Base-by-base conservation (phyloP, 768 basidiomycete genomes). In the Russula virescens region DNA sequence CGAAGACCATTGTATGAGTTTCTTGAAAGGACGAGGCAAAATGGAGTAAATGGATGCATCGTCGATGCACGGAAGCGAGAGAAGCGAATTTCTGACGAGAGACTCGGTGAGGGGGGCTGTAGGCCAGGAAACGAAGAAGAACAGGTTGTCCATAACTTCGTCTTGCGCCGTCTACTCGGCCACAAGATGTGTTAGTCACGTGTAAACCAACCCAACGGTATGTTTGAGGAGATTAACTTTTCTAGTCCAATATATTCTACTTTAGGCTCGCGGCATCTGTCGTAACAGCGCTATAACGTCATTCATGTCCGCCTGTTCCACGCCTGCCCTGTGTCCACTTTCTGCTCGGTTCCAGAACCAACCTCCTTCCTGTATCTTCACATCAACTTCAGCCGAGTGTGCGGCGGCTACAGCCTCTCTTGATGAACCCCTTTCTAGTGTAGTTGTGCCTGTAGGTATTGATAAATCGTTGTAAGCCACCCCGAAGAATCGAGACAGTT, bases 1-100 rank as follows among this genome's bases (percentile, higher is more conserved):
- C 26, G 89, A 84, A 21, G 90, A 86, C 93, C 93, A 93, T 68
- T 92, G 88, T 2, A 92, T 68, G 14, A 87, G 73, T 19, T 66
- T 66, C 2, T 56, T 53, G 64, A 67, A 61, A 43, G 50, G 25
- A 69, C 70, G 40, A 71, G 69, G 35, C 70, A 68, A 31, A 68
- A 67, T 45, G 6, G 55, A 43, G 21, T 25, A 19, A 21, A 60
- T 55, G 10, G 69, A 58, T 38, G 75, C 55, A 18, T 73, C 69
- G 23, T 76, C 28, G 23, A 66, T 49, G 0, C 71, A 47, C 9
- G 64, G 34, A 46, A 60, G 64, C 10, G 77, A 40, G 23, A 72
- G 72, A 1, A 78, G 68, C 42, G 82, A 74, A 26, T 72, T 70
- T 47, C 74, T 73, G 64, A 84, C 73, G 59, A 83, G 77, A 1